Base-by-base conservation (phyloP, 148 eudicot genomes). In the Nepenthes mirabilis region DNA sequence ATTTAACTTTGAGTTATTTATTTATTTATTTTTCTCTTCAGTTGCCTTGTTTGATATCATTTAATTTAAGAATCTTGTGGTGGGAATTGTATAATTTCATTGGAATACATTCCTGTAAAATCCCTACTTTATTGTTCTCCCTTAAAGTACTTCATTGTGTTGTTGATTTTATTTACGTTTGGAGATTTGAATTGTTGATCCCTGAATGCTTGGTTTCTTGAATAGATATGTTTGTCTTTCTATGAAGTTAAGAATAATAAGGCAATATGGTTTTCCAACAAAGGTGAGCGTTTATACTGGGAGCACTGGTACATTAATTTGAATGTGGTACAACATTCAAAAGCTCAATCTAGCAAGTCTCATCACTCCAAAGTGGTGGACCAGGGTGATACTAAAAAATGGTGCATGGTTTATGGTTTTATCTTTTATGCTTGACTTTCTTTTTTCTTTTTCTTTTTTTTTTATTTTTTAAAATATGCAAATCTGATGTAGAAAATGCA, bases 241-340 rank as follows among this genome's bases (percentile, higher is more conserved):
- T 93, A 82, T 54, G 98, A 93, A 75, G 83, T 88, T 56, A 93
- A 86, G 78, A 88, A 57, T 77, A 93, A 88, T 68, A 94, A 83
- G 65, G 79, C 87, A 12, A 80, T 85, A 47, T 93, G 96, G 94
- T 93, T 93, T 79, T 76, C 86, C 5, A 84, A 77, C 73, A 88
- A 80, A 74, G 91, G 83, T 68, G 98, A 88, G 75, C 91, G 95
- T 49, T 63, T 79, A 43, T 70, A 82, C 64, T 93, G 98, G 98
- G 98, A 93, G 60, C 98, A 88, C 33, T 93, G 98, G 98, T 84
- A 82, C 60, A 77, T 93, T 65, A 86, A 93, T 76, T 66, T 93
- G 82, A 86, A 86, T 71, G 96, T 93, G 63, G 87, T 74, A 3
- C 96, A 81, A 60, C 88, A 83, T 63, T 81, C 76, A 14, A 88